phyloP scores from a whole-genome alignment of 139 green algal species.

The Coelastrella sp. region DNA sequence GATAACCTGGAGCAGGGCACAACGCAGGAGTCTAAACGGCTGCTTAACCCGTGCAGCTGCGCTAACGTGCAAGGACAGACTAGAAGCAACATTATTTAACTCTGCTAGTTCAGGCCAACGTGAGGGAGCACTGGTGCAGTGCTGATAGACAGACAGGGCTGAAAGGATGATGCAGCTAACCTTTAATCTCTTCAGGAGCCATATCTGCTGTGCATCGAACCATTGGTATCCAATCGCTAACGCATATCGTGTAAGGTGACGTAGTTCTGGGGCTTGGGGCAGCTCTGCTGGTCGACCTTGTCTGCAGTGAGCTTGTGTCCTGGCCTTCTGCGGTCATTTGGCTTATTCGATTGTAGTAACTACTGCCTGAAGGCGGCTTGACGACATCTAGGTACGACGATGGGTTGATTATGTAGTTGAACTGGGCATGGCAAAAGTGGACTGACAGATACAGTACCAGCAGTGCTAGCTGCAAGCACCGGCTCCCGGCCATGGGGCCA shows the following conservation, averaged over 20 bases:
- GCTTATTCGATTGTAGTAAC: background rate
- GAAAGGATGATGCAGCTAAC: background rate
- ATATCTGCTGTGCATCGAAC: background rate
- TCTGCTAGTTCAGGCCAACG: too few relatives aligned
- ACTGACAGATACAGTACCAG: constrained; percentile 4
- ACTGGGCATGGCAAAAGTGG: background rate
- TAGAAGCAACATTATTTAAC: too few relatives aligned
- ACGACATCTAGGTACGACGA: constrained; percentile 22
- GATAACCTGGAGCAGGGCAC: constrained; percentile 24
- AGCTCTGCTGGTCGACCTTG: too few relatives aligned
- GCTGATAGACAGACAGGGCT: background rate
- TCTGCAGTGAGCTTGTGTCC: too few relatives aligned
- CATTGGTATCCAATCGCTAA: constrained; percentile 34
- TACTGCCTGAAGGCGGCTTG: background rate
- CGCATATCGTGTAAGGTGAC: constrained; percentile 28
- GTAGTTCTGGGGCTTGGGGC: background rate
- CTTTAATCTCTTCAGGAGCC: background rate
- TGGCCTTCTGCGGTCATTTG: background rate
- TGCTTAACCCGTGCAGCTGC: too few relatives aligned
- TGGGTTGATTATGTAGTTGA: constrained; percentile 34
- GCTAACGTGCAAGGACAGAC: too few relatives aligned
- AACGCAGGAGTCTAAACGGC: too few relatives aligned
- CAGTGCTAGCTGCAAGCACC: background rate
- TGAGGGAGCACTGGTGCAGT: background rate
- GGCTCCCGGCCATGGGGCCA: background rate